Percentiles rank a stretch among this genome's conserved stretches.
These are phyloP conservation scores for Uncinocarpus reesii DNA, from an alignment of 2,329 filamentous ascomycete species.

Conservation along the genomic window DNA sequence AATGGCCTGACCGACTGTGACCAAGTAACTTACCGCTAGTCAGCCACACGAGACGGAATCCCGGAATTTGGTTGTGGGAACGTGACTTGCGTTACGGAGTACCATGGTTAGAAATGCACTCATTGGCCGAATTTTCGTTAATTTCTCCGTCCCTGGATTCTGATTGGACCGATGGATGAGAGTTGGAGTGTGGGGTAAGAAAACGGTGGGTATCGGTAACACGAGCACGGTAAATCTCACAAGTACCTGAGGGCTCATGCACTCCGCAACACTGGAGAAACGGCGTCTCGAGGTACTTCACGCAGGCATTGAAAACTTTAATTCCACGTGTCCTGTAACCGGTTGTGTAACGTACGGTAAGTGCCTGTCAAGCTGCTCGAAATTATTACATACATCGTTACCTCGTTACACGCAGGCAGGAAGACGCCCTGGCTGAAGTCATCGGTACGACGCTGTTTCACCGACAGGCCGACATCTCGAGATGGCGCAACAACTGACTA, in stretches of 20 bases:
- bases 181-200: not conserved
- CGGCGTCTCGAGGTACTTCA: not conserved
- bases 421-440: not conserved
- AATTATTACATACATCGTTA: too few species aligned
- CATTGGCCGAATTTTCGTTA: not conserved
- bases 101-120: not conserved
- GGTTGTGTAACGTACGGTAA: not conserved
- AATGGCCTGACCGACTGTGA: too few species aligned
- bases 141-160: not conserved
- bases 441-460: not conserved
- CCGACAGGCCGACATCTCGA: too few species aligned
- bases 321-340: conserved; percentile 7
- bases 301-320: not conserved
- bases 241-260: not conserved
- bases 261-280: conserved; percentile 5
- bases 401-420: too few species aligned
- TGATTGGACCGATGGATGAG: not conserved
- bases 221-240: not conserved
- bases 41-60: too few species aligned
- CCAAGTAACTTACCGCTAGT: too few species aligned
- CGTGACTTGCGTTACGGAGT: too few species aligned
- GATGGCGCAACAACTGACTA: too few species aligned
- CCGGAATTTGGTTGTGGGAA: too few species aligned
- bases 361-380: too few species aligned
- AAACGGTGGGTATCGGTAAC: not conserved